Percentiles rank a stretch among this genome's conserved stretches.
Evolutionary conservation across 352 stramenopile genomes (phyloP).

Genomic region (Phytophthora cajani): DNA sequence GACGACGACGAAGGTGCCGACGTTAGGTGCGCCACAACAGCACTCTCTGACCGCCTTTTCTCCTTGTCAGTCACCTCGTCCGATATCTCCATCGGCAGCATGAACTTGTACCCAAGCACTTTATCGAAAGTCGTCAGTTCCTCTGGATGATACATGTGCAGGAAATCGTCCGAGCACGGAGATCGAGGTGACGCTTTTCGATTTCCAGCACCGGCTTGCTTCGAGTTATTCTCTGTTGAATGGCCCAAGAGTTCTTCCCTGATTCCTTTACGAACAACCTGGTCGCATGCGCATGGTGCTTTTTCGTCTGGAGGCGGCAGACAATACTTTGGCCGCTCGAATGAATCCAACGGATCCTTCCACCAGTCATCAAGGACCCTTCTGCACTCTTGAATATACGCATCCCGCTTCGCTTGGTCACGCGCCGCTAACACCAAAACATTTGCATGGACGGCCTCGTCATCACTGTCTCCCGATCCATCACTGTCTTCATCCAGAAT

Average conservation of each 20-base stretch:
- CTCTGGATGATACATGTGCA: constrained; percentile 87
- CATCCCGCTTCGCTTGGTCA: constrained; percentile 67
- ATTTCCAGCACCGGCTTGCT: constrained; percentile 13
- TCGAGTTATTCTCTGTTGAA: background rate
- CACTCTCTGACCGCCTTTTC: constrained; percentile 54
- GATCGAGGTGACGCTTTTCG: constrained; percentile 27
- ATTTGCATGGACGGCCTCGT: constrained; percentile 36
- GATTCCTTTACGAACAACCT: constrained; percentile 29
- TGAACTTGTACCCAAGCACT: constrained; percentile 88
- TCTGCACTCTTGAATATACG: constrained; percentile 82
- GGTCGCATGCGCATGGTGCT: constrained; percentile 28
- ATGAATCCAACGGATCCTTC: constrained; percentile 78
- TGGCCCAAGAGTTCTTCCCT: constrained; percentile 11
- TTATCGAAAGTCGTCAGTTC: constrained; percentile 89
- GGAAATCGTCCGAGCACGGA: constrained; percentile 73
- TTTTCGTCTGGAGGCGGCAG: constrained; percentile 32
- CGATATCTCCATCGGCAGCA: constrained; percentile 82
- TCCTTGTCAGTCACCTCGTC: constrained; percentile 63
- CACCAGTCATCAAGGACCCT: constrained; percentile 87
- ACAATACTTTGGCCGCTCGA: constrained; percentile 64
- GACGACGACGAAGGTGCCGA: constrained; percentile 53
- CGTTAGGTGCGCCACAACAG: constrained; percentile 53
- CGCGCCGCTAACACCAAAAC: constrained; percentile 29
- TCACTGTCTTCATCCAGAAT: constrained; percentile 42
- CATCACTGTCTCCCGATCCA: constrained; percentile 33